A percentile compares a stretch with the other conserved stretches of the same genome.
These are phyloP conservation scores for Colletotrichum cuscutae DNA, from an alignment of 2,329 filamentous ascomycete genomes.

Conservation along the genomic window DNA sequence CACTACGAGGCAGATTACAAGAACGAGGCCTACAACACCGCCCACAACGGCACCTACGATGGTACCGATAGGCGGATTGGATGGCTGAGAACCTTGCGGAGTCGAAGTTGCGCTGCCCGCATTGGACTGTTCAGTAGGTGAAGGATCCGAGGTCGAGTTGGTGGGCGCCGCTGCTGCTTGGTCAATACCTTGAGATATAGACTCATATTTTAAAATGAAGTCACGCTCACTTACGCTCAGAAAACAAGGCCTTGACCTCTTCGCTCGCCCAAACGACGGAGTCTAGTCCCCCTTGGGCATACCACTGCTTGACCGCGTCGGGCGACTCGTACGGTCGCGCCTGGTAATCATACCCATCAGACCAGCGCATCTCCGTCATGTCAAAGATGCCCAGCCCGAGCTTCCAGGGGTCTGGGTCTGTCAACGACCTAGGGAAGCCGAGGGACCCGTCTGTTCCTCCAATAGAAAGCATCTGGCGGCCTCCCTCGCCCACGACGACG, in stretches of 20 bases:
- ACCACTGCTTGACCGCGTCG: constrained; percentile 45
- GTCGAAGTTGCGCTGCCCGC: too few species aligned
- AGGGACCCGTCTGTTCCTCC: constrained; percentile 46
- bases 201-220: too few species aligned
- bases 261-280: constrained; percentile 41
- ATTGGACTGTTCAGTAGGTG: too few species aligned
- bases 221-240: not conserved
- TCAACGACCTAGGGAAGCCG: constrained; percentile 36
- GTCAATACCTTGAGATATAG: too few species aligned
- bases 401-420: constrained; percentile 46
- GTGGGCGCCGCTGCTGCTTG: too few species aligned
- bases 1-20: constrained; percentile 41
- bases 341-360: constrained; percentile 45
- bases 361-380: constrained; percentile 49
- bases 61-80: constrained; percentile 46
- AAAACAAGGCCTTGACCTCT: constrained; percentile 40
- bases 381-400: constrained; percentile 53
- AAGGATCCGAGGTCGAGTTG: too few species aligned
- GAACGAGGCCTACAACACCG: too few species aligned
- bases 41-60: constrained; percentile 52
- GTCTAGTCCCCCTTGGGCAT: constrained; percentile 41
- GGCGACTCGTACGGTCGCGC: constrained; percentile 48
- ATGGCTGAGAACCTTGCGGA: not conserved
- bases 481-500: constrained; percentile 42
- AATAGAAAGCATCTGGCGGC: constrained; percentile 51